These are phyloP conservation scores for Geotrichum citri-aurantii DNA, from an alignment of 1,139 yeast species.

Conservation along the genomic window DNA sequence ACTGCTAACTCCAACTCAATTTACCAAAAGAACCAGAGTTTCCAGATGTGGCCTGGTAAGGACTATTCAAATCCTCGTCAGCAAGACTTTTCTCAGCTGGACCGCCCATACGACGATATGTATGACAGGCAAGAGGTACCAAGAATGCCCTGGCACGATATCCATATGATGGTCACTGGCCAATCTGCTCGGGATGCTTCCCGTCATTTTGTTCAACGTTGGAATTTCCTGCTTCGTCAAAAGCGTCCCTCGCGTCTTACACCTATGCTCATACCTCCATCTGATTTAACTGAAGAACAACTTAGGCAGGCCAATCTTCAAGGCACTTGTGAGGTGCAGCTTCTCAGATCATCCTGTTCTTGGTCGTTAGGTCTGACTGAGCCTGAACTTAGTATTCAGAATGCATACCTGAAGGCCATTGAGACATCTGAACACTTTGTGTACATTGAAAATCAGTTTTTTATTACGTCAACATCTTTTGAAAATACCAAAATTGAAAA, in stretches of 20 bases:
- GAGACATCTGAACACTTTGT: conserved; percentile 90
- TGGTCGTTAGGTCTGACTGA: conserved; percentile 90
- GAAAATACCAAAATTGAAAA: conserved; percentile 74
- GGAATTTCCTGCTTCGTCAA: conserved; percentile 91
- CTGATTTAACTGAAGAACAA: conserved; percentile 74
- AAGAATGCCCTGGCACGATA: conserved; percentile 99
- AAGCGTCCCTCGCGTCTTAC: conserved; percentile 92
- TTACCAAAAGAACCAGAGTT: conserved; percentile 5
- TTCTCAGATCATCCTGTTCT: conserved; percentile 77
- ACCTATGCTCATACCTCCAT: conserved; percentile 87
- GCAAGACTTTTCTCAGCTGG: conserved; percentile 73
- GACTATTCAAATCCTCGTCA: conserved; percentile 96
- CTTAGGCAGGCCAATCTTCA: conserved; percentile 54
- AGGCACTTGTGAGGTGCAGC: conserved; percentile 90
- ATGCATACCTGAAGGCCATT: conserved; percentile 83
- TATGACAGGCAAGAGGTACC: conserved; percentile 77
- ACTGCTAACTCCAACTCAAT: conserved; percentile 13
- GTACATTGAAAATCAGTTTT: conserved; percentile 92
- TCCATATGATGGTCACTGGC: conserved; percentile 95
- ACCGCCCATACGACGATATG: conserved; percentile 87
- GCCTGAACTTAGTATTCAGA: conserved; percentile 85
- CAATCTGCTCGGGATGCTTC: conserved; percentile 90
- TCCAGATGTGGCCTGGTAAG: conserved; percentile 87
- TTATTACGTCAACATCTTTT: conserved; percentile 78
- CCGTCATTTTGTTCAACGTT: conserved; percentile 93